Base-by-base conservation (phyloP, 345 rosid species). In the Citrus hindsii region DNA sequence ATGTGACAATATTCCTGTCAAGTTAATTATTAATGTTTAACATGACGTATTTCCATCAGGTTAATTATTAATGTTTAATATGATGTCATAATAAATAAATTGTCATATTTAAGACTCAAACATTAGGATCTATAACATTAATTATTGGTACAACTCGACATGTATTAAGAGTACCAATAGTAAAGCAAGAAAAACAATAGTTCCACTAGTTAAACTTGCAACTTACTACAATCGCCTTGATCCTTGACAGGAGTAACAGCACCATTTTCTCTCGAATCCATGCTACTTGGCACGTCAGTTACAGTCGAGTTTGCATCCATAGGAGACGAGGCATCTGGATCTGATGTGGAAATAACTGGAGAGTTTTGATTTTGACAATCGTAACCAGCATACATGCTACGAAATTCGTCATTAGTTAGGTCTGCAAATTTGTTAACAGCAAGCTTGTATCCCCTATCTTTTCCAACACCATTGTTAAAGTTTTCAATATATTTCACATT, bases 391-490 rank as follows among this genome's bases (percentile, higher is more conserved):
- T 84, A 78, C 24, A 76, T 60, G 30, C 67, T 77, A 68, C 79
- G 78, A 69, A 90, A 90, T 77, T 92, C 97, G 5, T 85, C 94
- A 14, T 82, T 42, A 1, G 86, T 86, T 75, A 76, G 30, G 81
- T 89, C 94, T 0, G 92, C 84, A 76, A 89, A 92, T 75, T 75
- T 79, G 78, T 90, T 90, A 48, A 88, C 85, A n/a, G 83, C 83
- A 48, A 92, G 87, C 76, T 83, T 84, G 78, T 80, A 90, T 53
- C 89, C 80, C 48, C 35, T 66, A 61, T 75, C 9, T 61, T 61
- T 59, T 7, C 16, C 81, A 46, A 19, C 77, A 46, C 80, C 81
- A 67, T 80, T 81, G 73, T 85, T 80, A 48, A 73, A 79, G 55
- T 76, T 51, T 21, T 86, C 79, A 53, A 53, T 72, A 51, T 74